Evolutionary conservation across 371 early-diverging fungal genomes (phyloP), one percentile per base, ranked within the genome.

Genomic region (Blastocladiella emersonii): DNA sequence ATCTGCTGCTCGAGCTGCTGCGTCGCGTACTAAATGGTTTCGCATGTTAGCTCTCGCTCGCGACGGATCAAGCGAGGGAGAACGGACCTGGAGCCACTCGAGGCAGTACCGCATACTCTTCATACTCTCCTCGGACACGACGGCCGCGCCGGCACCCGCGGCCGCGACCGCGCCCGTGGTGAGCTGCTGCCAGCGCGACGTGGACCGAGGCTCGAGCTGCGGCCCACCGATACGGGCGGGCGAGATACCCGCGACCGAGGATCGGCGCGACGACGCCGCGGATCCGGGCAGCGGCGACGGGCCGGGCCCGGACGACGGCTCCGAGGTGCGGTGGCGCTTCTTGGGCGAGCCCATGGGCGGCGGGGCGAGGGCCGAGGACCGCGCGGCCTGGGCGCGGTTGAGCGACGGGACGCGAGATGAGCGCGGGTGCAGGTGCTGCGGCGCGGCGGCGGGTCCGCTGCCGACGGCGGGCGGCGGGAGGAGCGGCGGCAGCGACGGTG

Each of bases 1-100:
- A 93, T 87, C 66, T 91, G 92, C 57, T 78, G 81, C 41, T 86
- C 87, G 45, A 95, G 88, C 63, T 90, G 86, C 56, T 79, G 78
- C 8, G 85, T 83, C 0, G 95, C 92, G 66, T 92, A 91, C 78
- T 85, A 69, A 32, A 65, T 63, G 2, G 48, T 65, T 25, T 13
- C 39, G 13, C 56, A 57, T 64, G 49, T 56, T 2, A 25, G 25
- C 8, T 35, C 21, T 21, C 27, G 34, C 13, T 67, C 51, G 30
- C 27, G 51, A 51, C 32, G 21, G 43, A 34, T n/a, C n/a, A 48
- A 37, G 45, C n/a, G 32, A 19, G 66, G 39, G 43, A 30, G 15
- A 36, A 34, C 64, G 64, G 73, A 81, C 81, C 73, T 82, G 79
- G 15, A 91, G 74, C 91, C 91, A 91, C 67, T 80, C 82, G 13